A percentile compares a stretch with the other conserved stretches of the same genome.
Conservation (phyloP, 2,329 filamentous ascomycete genomes). For the Didymella keratinophila region DNA sequence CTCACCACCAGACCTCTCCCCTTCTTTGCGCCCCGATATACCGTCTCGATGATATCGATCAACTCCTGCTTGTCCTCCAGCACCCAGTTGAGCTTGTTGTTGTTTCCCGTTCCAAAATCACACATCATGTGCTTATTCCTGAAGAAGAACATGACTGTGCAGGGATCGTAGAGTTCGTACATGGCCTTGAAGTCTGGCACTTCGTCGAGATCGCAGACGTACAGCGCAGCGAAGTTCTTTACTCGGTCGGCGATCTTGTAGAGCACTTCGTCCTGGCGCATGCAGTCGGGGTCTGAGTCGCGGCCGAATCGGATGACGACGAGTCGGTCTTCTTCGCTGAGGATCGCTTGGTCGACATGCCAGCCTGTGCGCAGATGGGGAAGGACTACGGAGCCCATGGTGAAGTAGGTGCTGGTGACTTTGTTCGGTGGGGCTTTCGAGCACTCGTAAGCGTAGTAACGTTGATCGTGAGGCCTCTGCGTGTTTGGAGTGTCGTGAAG, state of each 20-base stretch:
- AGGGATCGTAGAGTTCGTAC: slow-evolving; percentile 90
- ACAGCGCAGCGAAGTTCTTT: slow-evolving; percentile 88
- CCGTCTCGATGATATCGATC: slow-evolving; percentile 97
- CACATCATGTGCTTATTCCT: slow-evolving; percentile 99
- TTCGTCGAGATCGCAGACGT: slow-evolving; percentile 82
- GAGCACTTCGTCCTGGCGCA: slow-evolving; percentile 89
- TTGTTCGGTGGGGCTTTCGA: slow-evolving; percentile 3
- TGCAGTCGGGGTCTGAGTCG: slow-evolving; percentile 82
- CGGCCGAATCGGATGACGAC: slow-evolving; percentile 94
- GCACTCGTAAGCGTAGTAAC: background rate
- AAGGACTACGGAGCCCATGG: slow-evolving; percentile 85
- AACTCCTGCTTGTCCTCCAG: slow-evolving; percentile 97
- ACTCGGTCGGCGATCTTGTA: slow-evolving; percentile 93
- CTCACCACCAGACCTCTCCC: slow-evolving; percentile 95
- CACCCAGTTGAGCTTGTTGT: slow-evolving; percentile 98
- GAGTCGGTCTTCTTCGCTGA: slow-evolving; percentile 79
- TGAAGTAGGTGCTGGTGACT: slow-evolving; percentile 9
- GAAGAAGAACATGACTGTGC: slow-evolving; percentile 98
- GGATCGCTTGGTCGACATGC: slow-evolving; percentile 97
- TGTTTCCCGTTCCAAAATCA: slow-evolving; percentile 95
- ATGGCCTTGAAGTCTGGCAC: slow-evolving; percentile 80
- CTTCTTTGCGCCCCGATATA: slow-evolving; percentile 98
- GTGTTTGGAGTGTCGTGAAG: background rate
- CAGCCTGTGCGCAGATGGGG: slow-evolving; percentile 91
- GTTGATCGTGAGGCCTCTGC: background rate